Evolutionary conservation across 768 basidiomycete species (phyloP).

Genomic region (Lentinula guzmanii): DNA sequence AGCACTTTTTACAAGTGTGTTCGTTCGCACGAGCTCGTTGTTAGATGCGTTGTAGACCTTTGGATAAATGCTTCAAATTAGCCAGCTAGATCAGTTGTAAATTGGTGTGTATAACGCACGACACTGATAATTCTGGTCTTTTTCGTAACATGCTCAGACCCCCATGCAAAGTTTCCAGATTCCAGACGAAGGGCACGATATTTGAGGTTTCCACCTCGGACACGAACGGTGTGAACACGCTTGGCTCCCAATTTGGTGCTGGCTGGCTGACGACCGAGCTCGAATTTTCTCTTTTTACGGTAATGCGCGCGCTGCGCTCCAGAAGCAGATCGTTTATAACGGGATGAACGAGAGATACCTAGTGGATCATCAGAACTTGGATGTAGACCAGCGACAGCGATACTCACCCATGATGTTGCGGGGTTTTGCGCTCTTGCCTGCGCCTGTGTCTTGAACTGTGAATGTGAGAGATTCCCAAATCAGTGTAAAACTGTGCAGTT

Average conservation of each 20-base stretch:
- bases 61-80: neutral
- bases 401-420: conserved; percentile 63
- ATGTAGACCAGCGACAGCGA: conserved; percentile 18
- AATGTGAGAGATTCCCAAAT: neutral
- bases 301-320: conserved; percentile 92
- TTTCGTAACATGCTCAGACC: conserved; percentile 85
- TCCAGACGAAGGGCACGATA: conserved; percentile 96
- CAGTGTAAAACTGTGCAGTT: neutral
- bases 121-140: conserved; percentile 97
- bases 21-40: conserved; percentile 99
- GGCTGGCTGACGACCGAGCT: conserved; percentile 97
- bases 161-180: conserved; percentile 98
- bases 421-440: conserved; percentile 4
- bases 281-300: conserved; percentile 99
- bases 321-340: conserved; percentile 94
- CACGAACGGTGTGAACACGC: conserved; percentile 92
- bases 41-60: conserved; percentile 99
- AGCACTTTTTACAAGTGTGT: conserved; percentile 95
- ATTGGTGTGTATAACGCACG: conserved; percentile 43
- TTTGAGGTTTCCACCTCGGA: conserved; percentile 94
- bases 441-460: neutral
- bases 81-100: neutral
- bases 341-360: conserved; percentile 97
- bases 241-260: conserved; percentile 96
- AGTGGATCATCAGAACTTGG: conserved; percentile 8